phyloP scores from a whole-genome alignment of 2,329 filamentous ascomycete genomes.

The Colletotrichum gloeosporioides region DNA sequence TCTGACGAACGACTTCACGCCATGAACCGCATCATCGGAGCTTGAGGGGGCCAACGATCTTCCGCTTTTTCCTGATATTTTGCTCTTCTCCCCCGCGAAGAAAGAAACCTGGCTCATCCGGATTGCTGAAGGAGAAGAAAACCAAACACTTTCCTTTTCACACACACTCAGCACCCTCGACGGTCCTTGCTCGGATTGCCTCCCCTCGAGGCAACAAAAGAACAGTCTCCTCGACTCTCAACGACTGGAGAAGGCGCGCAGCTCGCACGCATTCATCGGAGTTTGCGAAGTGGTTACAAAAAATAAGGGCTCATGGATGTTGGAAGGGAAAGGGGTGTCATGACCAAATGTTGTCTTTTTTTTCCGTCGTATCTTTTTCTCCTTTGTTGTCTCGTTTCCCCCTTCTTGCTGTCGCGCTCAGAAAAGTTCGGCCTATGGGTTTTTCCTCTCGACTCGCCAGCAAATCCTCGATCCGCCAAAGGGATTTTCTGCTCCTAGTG shows the following conservation, averaged over 20 bases:
- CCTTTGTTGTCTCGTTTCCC: slow-evolving; percentile 9
- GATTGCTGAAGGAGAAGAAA: slow-evolving; percentile 12
- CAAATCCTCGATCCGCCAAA: not conserved
- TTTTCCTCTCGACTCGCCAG: not conserved
- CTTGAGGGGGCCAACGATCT: slow-evolving; percentile 8
- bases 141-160: not conserved
- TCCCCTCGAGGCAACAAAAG: not conserved
- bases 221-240: slow-evolving; percentile 17
- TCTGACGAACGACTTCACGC: slow-evolving; percentile 22
- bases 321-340: slow-evolving; percentile 18
- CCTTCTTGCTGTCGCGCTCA: slow-evolving; percentile 3
- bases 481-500: slow-evolving; percentile 9
- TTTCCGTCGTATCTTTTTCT: not conserved
- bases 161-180: slow-evolving; percentile 11
- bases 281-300: slow-evolving; percentile 23
- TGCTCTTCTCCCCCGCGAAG: slow-evolving; percentile 1
- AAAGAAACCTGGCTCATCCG: not conserved
- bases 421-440: not conserved
- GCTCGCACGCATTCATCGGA: slow-evolving; percentile 23
- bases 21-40: slow-evolving; percentile 20
- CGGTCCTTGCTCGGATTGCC: slow-evolving; percentile 6
- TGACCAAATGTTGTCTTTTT: slow-evolving; percentile 10
- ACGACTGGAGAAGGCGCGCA: slow-evolving; percentile 21
- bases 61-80: slow-evolving; percentile 10
- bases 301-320: slow-evolving; percentile 21